Conservation (phyloP, 2,329 filamentous ascomycete genomes). For the Xylariomycetidae sp. region DNA sequence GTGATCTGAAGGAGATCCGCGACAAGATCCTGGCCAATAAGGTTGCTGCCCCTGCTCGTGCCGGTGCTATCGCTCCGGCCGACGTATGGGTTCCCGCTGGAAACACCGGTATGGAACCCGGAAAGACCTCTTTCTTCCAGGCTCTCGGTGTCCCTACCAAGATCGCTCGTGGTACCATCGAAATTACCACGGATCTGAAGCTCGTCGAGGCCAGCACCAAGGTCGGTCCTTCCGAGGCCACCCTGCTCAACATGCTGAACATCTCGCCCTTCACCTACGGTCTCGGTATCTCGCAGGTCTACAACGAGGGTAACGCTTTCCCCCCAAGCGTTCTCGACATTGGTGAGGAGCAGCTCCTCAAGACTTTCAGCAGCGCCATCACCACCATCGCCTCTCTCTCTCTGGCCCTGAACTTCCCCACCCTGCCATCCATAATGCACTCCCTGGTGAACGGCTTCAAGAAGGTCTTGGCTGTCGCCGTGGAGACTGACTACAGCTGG, state of each 20-base stretch:
- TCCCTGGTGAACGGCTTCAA: conserved; percentile 97
- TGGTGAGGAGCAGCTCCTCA: conserved; percentile 88
- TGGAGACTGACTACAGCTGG: conserved; percentile 91
- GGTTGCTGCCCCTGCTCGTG: conserved; percentile 95
- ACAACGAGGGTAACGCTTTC: conserved; percentile 96
- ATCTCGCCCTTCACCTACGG: conserved; percentile 99
- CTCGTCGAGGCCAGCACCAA: conserved; percentile 88
- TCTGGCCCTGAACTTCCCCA: conserved; percentile 91
- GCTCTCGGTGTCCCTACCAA: conserved; percentile 99
- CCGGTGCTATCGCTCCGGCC: conserved; percentile 87
- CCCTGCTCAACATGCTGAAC: conserved; percentile 99
- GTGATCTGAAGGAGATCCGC: conserved; percentile 85
- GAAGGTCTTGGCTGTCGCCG: conserved; percentile 84
- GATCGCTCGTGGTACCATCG: conserved; percentile 99
- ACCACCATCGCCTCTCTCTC: conserved; percentile 85
- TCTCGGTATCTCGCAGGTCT: conserved; percentile 94
- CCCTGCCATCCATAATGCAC: conserved; percentile 93
- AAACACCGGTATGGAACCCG: conserved; percentile 99
- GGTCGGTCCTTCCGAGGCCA: conserved; percentile 98
- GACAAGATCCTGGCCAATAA: conserved; percentile 95
- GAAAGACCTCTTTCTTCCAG: conserved; percentile 99
- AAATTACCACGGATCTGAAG: conserved; percentile 98
- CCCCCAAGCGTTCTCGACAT: conserved; percentile 82
- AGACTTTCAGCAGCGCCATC: conserved; percentile 75
- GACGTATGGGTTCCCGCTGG: conserved; percentile 96